Percentiles rank a stretch among this genome's conserved stretches.
These are phyloP conservation scores for Wickerhamomyces subpelliculosus DNA, from an alignment of 805 yeast species.

Conservation along the genomic window DNA sequence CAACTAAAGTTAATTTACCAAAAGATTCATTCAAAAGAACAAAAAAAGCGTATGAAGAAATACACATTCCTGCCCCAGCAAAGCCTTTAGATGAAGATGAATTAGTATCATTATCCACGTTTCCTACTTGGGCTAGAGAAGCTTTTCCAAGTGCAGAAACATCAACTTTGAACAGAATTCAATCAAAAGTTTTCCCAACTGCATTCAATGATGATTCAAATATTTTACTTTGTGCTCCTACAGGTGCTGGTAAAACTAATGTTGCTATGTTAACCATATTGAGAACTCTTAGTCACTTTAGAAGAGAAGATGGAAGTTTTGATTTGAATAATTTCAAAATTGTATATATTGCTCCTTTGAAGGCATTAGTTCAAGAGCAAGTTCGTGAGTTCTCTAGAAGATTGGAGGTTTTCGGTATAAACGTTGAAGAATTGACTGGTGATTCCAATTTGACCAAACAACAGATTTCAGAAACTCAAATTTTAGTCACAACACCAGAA, in stretches of 20 bases:
- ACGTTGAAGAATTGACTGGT: constrained; percentile 81
- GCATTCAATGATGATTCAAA: constrained; percentile 72
- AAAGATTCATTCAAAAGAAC: constrained; percentile 75
- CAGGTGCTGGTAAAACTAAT: constrained; percentile 98
- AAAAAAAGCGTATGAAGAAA: constrained; percentile 74
- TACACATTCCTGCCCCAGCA: constrained; percentile 84
- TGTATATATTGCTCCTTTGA: constrained; percentile 87
- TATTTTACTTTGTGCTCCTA: constrained; percentile 88
- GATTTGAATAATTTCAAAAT: constrained; percentile 56
- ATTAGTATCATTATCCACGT: constrained; percentile 47
- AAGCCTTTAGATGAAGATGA: constrained; percentile 33
- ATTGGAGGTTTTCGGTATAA: constrained; percentile 54
- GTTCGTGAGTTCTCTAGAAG: constrained; percentile 78
- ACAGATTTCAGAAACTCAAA: constrained; percentile 72
- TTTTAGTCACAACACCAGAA: constrained; percentile 91
- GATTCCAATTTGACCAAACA: constrained; percentile 71
- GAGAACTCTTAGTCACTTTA: constrained; percentile 48
- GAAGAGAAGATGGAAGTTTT: constrained; percentile 44
- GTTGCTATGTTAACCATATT: constrained; percentile 84
- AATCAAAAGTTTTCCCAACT: constrained; percentile 72
- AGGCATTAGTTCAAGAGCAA: constrained; percentile 94
- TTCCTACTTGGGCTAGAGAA: constrained; percentile 78
- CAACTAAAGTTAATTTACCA: constrained; percentile 67
- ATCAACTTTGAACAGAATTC: constrained; percentile 67
- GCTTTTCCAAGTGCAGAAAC: constrained; percentile 72